Evolutionary conservation across 2,329 filamentous ascomycete species (phyloP), one percentile per base, ranked within the genome.

Genomic region (Trichoderma simmonsii): DNA sequence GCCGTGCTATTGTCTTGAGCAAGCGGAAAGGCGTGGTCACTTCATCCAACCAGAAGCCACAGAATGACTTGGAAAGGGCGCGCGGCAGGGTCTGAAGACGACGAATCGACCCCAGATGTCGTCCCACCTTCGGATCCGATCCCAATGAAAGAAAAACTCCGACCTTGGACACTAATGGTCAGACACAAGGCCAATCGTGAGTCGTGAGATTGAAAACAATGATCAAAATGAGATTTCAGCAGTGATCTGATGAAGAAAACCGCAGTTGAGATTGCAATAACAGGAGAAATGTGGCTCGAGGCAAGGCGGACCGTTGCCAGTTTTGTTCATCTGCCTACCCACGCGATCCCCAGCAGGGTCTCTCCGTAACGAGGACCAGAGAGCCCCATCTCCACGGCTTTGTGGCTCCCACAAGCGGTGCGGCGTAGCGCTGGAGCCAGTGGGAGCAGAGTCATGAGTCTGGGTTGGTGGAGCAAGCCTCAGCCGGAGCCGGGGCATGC

Each of bases 371-470:
- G 34, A 54, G 15, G 18, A 34, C 61, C 51, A 60, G 32, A 59
- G 21, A 59, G 62, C 62, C 61, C 70, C 63, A 43, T 61, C 56
- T 66, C 62, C 36, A 56, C 54, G 51, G 54, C 56, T 67, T 56
- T 39, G 70, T 66, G 70, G 63, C 63, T 67, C 70, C 63, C 36
- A 67, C 66, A 34, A 24, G 70, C 63, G 54, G 54, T 72, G 68
- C 68, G 48, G 68, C 68, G 64, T 71, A 61, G 68, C 60, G 60
- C 68, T 72, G 71, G 71, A 72, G 43, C 71, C 71, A 72, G 71
- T 70, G 57, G 66, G 66, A 57, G 51, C 51, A 71, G 70, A 71
- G 70, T 71, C 70, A 71, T 63, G 59, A 70, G 65, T 30, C 65
- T 43, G 69, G 26, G 71, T 28, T 21, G 18, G 72, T 67, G 72